Evolutionary conservation across 2,329 filamentous ascomycete species (phyloP), one percentile per base, ranked within the genome.

Genomic region (Penicillium thymicola): DNA sequence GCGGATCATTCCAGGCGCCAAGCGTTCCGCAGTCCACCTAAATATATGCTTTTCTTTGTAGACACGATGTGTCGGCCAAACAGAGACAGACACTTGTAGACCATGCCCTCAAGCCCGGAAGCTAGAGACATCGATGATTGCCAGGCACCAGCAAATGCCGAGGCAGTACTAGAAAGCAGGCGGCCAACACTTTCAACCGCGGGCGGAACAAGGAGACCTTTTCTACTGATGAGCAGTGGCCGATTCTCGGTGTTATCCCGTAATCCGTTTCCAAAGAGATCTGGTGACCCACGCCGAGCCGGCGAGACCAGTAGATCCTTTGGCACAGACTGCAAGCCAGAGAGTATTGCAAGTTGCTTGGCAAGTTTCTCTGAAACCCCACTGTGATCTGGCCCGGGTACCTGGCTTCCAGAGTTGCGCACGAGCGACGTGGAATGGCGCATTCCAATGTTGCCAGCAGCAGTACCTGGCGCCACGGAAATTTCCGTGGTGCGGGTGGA

Each of bases 51-150:
- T 14, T 55, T 60, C 40, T 42, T 59, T 13, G 55, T 57, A 46
- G 57, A 59, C 57, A 53, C 58, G 5, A 63, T 10, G 0, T 57
- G 42, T 32, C 52, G 40, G 16, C 57, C 59, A 37, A 51, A 25
- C 5, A 53, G 36, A 30, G 61, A 65, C 11, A 65, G 47, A 27
- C 38, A 38, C 10, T 51, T 59, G 28, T 41, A 46, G 4, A 57
- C 28, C 23, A 52, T 13, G 7, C 34, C 23, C 23, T 64, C 57
- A 14, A 46, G n/a, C 36, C 25, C 48, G n/a, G 30, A 44, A 16
- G 41, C 27, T 37, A 57, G 23, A 11, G 55, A 45, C 16, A 47
- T 3, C 6, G 54, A 45, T 40, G 54, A 51, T 34, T 50, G 50
- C 58, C 54, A 57, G 32, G 43, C 36, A 18, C 51, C 49, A 50